Evolutionary conservation across 2,329 filamentous ascomycete genomes (phyloP).

Genomic region (Nemania sp.): DNA sequence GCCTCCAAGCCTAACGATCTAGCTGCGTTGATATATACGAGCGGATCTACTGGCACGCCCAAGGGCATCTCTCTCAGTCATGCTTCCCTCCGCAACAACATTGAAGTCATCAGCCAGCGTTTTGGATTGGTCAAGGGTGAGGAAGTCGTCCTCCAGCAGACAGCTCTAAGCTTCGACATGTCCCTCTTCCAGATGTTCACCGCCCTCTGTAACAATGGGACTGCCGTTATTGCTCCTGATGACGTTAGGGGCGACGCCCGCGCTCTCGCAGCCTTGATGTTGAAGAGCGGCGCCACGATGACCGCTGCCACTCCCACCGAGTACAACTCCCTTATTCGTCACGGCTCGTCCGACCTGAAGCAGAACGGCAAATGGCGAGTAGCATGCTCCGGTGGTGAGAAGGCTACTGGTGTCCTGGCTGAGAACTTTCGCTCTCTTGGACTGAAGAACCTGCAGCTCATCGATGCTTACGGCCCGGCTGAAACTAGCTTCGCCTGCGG

Average conservation of each 20-base stretch:
- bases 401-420: not conserved
- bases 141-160: constrained; percentile 31
- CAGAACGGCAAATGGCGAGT: not conserved
- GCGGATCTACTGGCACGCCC: constrained; percentile 6
- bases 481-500: constrained; percentile 3
- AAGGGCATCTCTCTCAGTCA: constrained; percentile 13
- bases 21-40: constrained; percentile 4
- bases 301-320: not conserved
- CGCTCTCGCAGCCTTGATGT: not conserved
- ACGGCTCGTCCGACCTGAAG: not conserved
- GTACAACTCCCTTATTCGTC: not conserved
- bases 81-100: not conserved
- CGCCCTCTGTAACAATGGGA: not conserved
- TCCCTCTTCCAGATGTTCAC: not conserved
- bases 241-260: not conserved
- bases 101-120: not conserved
- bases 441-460: not conserved
- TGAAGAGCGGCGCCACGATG: not conserved
- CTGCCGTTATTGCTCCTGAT: not conserved
- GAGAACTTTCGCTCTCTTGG: not conserved
- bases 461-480: not conserved
- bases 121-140: not conserved
- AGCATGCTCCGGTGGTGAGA: not conserved
- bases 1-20: not conserved
- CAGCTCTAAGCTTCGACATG: not conserved